These are phyloP conservation scores for Ananas comosus DNA, from an alignment of 176 grass and related monocot species.

Conservation along the genomic window DNA sequence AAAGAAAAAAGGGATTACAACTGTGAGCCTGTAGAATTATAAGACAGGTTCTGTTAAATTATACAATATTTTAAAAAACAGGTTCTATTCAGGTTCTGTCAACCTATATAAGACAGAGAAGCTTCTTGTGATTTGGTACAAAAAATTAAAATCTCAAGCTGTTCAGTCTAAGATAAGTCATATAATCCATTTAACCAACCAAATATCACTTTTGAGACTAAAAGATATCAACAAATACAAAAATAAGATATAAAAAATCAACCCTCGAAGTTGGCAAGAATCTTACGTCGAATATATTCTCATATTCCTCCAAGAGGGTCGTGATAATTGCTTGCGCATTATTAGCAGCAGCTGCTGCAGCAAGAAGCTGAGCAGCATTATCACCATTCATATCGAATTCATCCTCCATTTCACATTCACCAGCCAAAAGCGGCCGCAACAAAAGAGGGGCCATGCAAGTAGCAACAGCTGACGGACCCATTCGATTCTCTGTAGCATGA, in stretches of 20 bases:
- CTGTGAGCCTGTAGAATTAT: too few species aligned
- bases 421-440: conserved; percentile 87
- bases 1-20: too few species aligned
- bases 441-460: conserved; percentile 99
- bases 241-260: background rate
- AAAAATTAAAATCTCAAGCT: background rate
- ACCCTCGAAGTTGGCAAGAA: background rate
- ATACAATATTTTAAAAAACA: too few species aligned
- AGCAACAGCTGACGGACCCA: conserved; percentile 91
- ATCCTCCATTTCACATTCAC: conserved; percentile 99
- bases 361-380: conserved; percentile 91
- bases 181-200: background rate
- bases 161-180: background rate
- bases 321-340: conserved; percentile 91
- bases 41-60: too few species aligned
- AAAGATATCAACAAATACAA: background rate
- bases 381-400: conserved; percentile 66
- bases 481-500: conserved; percentile 80
- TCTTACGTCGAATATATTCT: conserved; percentile 84
- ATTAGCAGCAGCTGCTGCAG: conserved; percentile 93
- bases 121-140: background rate
- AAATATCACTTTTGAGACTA: background rate
- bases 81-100: too few species aligned
- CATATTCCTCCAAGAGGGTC: conserved; percentile 81
- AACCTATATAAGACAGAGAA: too few species aligned